Evolutionary conservation across 2,329 filamentous ascomycete species (phyloP).

Genomic region (Colletotrichum sp.): DNA sequence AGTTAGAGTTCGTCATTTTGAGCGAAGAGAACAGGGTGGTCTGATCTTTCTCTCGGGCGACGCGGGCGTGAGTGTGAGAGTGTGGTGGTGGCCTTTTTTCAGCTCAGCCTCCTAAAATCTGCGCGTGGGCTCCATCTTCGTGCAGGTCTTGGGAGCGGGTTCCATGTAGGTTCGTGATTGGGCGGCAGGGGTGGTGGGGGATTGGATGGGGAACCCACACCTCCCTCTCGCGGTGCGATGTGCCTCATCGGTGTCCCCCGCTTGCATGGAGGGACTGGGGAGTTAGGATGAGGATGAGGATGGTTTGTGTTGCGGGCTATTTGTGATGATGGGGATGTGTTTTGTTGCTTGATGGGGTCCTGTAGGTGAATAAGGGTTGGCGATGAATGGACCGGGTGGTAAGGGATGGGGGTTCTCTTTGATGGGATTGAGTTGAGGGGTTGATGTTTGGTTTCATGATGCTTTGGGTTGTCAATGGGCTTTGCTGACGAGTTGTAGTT

Average conservation of each 20-base stretch:
- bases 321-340: background rate
- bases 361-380: background rate
- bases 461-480: background rate
- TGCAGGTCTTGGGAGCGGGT: background rate
- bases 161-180: background rate
- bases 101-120: background rate
- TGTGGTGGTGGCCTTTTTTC: background rate
- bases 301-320: background rate
- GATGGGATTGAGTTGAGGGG: background rate
- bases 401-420: background rate
- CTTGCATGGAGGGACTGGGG: background rate
- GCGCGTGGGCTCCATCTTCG: background rate
- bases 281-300: background rate
- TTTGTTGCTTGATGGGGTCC: background rate
- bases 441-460: background rate
- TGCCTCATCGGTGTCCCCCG: background rate
- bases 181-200: background rate
- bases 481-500: background rate
- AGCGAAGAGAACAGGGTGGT: background rate
- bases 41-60: background rate
- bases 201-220: background rate
- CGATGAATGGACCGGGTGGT: accelerated
- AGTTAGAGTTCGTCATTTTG: background rate
- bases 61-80: background rate
- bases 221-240: background rate